Evolutionary conservation across 768 basidiomycete species (phyloP).

Genomic region (Naganishia antarctica): DNA sequence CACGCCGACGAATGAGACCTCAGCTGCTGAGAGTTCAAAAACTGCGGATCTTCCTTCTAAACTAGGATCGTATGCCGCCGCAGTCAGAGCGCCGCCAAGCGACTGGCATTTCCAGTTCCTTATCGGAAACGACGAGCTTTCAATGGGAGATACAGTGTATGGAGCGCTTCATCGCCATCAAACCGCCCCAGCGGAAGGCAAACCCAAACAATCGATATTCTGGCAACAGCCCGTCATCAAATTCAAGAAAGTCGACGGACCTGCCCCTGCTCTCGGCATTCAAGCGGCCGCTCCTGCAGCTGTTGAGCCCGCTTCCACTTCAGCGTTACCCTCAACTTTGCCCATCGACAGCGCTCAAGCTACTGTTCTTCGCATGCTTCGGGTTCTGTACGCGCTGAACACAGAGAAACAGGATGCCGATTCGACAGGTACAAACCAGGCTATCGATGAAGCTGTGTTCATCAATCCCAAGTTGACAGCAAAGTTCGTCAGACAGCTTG

Average conservation of each 20-base stretch:
- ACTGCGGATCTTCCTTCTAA: constrained; percentile 35
- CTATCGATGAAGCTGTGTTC: constrained; percentile 74
- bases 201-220: constrained; percentile 16
- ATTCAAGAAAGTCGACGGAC: constrained; percentile 71
- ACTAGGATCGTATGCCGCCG: constrained; percentile 76
- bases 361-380: constrained; percentile 83
- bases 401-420: constrained; percentile 51
- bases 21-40: constrained; percentile 45
- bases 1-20: constrained; percentile 63
- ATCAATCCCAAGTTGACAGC: constrained; percentile 97
- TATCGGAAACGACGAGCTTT: constrained; percentile 79
- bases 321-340: constrained; percentile 68
- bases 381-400: constrained; percentile 79
- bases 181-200: constrained; percentile 20
- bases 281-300: constrained; percentile 5
- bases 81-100: constrained; percentile 81
- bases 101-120: constrained; percentile 98
- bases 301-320: constrained; percentile 57
- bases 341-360: constrained; percentile 78
- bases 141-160: constrained; percentile 86
- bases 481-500: constrained; percentile 91
- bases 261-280: constrained; percentile 54
- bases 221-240: constrained; percentile 21
- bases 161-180: constrained; percentile 93
- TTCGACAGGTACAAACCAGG: constrained; percentile 30